Conservation (phyloP, 192 early-diverging fungal genomes). For the Linnemannia hyalina region DNA sequence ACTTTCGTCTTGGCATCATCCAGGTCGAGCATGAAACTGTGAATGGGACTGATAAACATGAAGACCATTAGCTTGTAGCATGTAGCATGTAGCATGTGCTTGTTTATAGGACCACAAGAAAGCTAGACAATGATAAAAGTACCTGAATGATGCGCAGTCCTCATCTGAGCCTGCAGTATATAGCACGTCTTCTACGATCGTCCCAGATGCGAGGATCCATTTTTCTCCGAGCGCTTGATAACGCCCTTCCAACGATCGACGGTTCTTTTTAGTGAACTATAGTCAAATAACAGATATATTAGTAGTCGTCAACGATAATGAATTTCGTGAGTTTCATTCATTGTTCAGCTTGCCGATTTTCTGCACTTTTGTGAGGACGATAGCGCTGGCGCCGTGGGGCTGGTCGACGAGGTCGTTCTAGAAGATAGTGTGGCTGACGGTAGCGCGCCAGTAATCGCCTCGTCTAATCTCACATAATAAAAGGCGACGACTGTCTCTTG, state of each 20-base stretch:
- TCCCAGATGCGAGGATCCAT: constrained; percentile 33
- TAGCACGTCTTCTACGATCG: constrained; percentile 35
- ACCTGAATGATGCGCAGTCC: constrained; percentile 34
- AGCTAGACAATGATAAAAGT: constrained; percentile 39
- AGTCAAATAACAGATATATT: constrained; percentile 6
- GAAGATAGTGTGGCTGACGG: neutral
- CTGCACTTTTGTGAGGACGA: neutral
- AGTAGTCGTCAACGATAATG: neutral
- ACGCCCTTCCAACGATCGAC: constrained; percentile 6
- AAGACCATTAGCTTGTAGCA: too few species aligned
- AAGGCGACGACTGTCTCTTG: constrained; percentile 10
- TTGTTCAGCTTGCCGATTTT: neutral
- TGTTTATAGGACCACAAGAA: constrained; percentile 11
- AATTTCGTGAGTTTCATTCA: neutral
- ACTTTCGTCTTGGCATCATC: too few species aligned
- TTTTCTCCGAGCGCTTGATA: constrained; percentile 21
- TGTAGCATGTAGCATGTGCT: too few species aligned
- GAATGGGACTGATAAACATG: too few species aligned
- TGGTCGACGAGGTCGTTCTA: neutral
- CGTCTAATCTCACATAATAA: neutral
- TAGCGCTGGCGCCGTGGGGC: constrained; percentile 1
- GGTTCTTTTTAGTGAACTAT: constrained; percentile 12
- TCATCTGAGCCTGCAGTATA: constrained; percentile 32
- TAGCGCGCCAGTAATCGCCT: neutral
- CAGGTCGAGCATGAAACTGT: too few species aligned